A percentile compares a stretch with the other conserved stretches of the same genome.
These are phyloP conservation scores for Cystobasidium pallidum DNA, from an alignment of 1,284 basidiomycete species.

Conservation along the genomic window DNA sequence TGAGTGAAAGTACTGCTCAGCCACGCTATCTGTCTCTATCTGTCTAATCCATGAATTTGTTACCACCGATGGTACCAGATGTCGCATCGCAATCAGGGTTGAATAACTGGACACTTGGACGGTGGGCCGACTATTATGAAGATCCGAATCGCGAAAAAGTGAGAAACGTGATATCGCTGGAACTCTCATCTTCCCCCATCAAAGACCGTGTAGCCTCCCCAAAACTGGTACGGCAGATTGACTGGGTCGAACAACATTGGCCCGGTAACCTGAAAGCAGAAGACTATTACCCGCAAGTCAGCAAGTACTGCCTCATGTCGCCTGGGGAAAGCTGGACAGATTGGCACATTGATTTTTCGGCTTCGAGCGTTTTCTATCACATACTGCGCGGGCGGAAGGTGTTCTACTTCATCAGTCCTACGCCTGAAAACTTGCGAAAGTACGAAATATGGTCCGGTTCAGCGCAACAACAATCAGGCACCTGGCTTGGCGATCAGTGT, in stretches of 20 bases:
- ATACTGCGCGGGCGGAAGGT: constrained; percentile 70
- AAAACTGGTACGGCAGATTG: constrained; percentile 70
- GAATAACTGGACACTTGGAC: constrained; percentile 74
- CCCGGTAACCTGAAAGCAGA: constrained; percentile 59
- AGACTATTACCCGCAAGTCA: constrained; percentile 81
- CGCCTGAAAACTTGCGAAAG: constrained; percentile 80
- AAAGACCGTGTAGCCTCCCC: constrained; percentile 80
- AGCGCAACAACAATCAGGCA: constrained; percentile 78
- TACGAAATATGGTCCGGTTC: constrained; percentile 66
- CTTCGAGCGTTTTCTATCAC: constrained; percentile 91
- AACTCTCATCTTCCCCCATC: constrained; percentile 76
- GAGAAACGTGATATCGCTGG: constrained; percentile 84
- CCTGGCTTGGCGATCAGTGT: constrained; percentile 88
- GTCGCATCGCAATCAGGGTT: constrained; percentile 57
- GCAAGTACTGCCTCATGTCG: constrained; percentile 94
- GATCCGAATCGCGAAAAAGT: constrained; percentile 77
- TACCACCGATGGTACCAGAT: constrained; percentile 47
- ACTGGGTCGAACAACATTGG: constrained; percentile 98
- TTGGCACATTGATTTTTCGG: constrained; percentile 92
- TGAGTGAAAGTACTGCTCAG: constrained; percentile 56
- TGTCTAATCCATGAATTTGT: background rate
- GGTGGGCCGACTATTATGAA: constrained; percentile 87
- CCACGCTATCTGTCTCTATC: too few relatives aligned
- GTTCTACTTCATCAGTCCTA: constrained; percentile 94
- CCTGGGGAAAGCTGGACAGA: constrained; percentile 86